phyloP scores from a whole-genome alignment of 345 rosid species.

The Excoecaria cochinchinensis region DNA sequence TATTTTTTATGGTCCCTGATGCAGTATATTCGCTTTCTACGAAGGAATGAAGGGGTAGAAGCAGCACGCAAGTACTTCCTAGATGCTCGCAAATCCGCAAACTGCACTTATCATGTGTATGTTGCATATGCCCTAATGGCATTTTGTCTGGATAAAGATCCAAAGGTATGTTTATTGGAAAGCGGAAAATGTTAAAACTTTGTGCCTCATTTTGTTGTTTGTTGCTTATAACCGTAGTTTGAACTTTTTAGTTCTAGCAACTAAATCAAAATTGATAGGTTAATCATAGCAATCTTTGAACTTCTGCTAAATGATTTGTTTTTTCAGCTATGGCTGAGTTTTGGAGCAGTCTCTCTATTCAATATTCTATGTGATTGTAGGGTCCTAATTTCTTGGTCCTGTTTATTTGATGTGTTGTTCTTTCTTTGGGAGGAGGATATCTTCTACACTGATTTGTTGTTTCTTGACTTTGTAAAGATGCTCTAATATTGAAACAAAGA shows the following conservation, averaged over 20 bases:
- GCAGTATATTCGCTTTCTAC: slow-evolving; percentile 84
- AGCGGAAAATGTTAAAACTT: slow-evolving; percentile 1
- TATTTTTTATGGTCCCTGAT: slow-evolving; percentile 11
- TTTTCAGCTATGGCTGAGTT: not conserved
- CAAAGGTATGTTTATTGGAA: slow-evolving; percentile 52
- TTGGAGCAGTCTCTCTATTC: not conserved
- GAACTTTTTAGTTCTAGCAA: not conserved
- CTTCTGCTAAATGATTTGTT: not conserved
- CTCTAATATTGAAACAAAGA: not conserved
- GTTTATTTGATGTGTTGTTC: not conserved
- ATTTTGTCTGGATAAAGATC: slow-evolving; percentile 87
- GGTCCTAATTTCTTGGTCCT: not conserved
- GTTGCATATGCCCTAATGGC: slow-evolving; percentile 92
- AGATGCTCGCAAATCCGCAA: slow-evolving; percentile 81
- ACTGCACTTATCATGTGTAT: slow-evolving; percentile 83
- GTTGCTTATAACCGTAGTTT: not conserved
- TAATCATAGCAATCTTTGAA: slow-evolving; percentile 2
- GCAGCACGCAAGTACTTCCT: slow-evolving; percentile 93
- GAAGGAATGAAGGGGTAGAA: slow-evolving; percentile 92
- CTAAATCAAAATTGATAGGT: not conserved
- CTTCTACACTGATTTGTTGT: not conserved
- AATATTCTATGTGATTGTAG: not conserved
- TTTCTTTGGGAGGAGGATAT: not conserved
- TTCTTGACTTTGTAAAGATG: not conserved
- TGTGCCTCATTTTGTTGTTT: not conserved